A percentile compares a stretch with the other conserved stretches of the same genome.
These are phyloP conservation scores for Eimeria maxima DNA, from an alignment of 169 alveolate species.

Conservation along the genomic window DNA sequence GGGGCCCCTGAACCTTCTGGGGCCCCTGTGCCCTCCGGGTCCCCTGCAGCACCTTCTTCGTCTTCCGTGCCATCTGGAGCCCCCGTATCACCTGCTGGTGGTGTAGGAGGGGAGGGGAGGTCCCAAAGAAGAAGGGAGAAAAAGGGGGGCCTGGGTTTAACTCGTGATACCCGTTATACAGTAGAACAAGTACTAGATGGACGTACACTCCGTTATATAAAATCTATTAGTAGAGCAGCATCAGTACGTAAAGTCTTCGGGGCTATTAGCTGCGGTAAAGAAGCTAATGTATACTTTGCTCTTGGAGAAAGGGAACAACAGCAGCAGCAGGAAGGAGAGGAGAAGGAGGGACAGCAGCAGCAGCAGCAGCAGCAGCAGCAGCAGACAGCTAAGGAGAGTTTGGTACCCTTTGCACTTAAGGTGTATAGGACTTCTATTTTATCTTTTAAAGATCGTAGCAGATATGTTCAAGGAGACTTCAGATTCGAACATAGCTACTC, in stretches of 20 bases:
- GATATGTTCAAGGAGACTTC: constrained; percentile 99
- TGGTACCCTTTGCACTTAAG: constrained; percentile 96
- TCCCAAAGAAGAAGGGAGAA: not conserved
- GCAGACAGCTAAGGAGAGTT: not conserved
- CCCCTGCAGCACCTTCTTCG: not conserved
- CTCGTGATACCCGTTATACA: constrained; percentile 98
- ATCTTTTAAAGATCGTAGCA: constrained; percentile 98
- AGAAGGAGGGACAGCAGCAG: constrained; percentile 19
- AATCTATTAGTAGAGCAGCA: constrained; percentile 93
- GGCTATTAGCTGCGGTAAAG: constrained; percentile 97
- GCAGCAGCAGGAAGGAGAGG: constrained; percentile 39
- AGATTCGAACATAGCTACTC: constrained; percentile 98
- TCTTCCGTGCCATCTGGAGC: no score
- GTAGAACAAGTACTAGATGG: constrained; percentile 98
- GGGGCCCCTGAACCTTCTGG: not conserved
- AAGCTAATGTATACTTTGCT: constrained; percentile 95
- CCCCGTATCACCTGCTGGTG: no score
- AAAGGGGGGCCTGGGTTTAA: constrained; percentile 87
- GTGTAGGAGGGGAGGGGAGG: not conserved
- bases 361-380: constrained; percentile 55
- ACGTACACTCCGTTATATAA: constrained; percentile 93
- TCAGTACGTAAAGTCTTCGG: constrained; percentile 97
- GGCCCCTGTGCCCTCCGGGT: not conserved
- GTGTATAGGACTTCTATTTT: constrained; percentile 99
- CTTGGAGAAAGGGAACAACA: constrained; percentile 30